These are phyloP conservation scores for Ogataea ganodermae DNA, from an alignment of 805 yeast genomes.

Conservation along the genomic window DNA sequence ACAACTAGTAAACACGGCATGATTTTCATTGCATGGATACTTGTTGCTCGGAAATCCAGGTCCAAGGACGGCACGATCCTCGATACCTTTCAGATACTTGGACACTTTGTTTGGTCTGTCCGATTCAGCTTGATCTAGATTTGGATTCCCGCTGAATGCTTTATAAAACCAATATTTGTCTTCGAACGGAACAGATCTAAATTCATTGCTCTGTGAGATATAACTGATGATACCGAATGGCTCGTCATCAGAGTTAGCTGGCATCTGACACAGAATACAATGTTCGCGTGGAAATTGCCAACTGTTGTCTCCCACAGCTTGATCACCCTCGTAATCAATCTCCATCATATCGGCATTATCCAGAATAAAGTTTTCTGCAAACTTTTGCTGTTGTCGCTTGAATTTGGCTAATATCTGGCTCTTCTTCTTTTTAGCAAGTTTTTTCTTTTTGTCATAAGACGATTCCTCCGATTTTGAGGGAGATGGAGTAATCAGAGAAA, in stretches of 20 bases:
- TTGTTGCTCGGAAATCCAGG: constrained; percentile 62
- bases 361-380: constrained; percentile 54
- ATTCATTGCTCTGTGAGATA: constrained; percentile 57
- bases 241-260: constrained; percentile 55
- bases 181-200: constrained; percentile 64
- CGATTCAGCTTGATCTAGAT: constrained; percentile 33
- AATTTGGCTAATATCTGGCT: constrained; percentile 74
- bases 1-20: constrained; percentile 68
- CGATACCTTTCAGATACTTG: constrained; percentile 38
- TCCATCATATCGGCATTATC: constrained; percentile 37
- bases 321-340: constrained; percentile 44
- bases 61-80: constrained; percentile 53
- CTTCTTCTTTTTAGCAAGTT: constrained; percentile 68
- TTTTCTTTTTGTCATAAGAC: constrained; percentile 61
- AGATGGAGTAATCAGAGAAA: constrained; percentile 7
- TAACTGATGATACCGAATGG: constrained; percentile 76
- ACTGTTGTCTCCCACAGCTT: constrained; percentile 37
- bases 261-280: constrained; percentile 83
- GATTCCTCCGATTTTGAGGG: constrained; percentile 28
- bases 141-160: constrained; percentile 56
- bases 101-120: constrained; percentile 33
- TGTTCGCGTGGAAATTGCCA: constrained; percentile 76
- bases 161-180: constrained; percentile 65
- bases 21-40: constrained; percentile 40
- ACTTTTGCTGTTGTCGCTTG: constrained; percentile 75